A percentile compares a stretch with the other conserved stretches of the same genome.
Conservation (phyloP, 441 rosid species). For the Erysimum cheiri region DNA sequence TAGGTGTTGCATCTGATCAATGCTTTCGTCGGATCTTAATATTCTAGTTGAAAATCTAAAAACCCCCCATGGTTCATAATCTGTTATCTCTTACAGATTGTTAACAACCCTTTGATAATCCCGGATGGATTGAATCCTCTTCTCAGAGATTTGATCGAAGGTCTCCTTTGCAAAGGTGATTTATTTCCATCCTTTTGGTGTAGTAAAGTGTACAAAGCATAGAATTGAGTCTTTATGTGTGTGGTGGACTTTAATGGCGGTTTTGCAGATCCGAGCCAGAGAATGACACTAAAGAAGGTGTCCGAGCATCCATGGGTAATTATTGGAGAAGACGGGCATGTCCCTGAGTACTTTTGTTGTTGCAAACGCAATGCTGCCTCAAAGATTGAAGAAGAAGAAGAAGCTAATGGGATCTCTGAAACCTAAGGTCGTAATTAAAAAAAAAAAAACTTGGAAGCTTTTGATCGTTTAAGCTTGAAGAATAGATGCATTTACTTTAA, state of each 20-base stretch:
- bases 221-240: not conserved
- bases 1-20: conserved; percentile 38
- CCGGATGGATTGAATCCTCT: conserved; percentile 72
- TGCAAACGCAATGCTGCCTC: conserved; percentile 67
- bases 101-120: conserved; percentile 66
- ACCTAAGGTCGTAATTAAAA: conserved; percentile 22
- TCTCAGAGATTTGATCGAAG: conserved; percentile 73
- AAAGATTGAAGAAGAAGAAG: conserved; percentile 34
- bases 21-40: not conserved
- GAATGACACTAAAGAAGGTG: conserved; percentile 74
- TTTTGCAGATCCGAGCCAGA: conserved; percentile 67
- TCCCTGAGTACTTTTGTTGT: conserved; percentile 75
- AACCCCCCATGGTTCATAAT: not conserved
- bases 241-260: conserved; percentile 12
- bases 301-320: conserved; percentile 85
- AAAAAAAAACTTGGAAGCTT: conserved; percentile 25
- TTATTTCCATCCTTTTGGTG: conserved; percentile 5
- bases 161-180: conserved; percentile 92
- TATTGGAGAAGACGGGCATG: conserved; percentile 65
- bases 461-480: conserved; percentile 26
- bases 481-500: conserved; percentile 9
- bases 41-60: not conserved
- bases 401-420: conserved; percentile 43
- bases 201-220: not conserved
- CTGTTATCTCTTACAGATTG: conserved; percentile 61